Percentiles rank a stretch among this genome's conserved stretches.
These are phyloP conservation scores for Craspedostauros australis DNA, from an alignment of 108 stramenopile genomes.

Conservation along the genomic window DNA sequence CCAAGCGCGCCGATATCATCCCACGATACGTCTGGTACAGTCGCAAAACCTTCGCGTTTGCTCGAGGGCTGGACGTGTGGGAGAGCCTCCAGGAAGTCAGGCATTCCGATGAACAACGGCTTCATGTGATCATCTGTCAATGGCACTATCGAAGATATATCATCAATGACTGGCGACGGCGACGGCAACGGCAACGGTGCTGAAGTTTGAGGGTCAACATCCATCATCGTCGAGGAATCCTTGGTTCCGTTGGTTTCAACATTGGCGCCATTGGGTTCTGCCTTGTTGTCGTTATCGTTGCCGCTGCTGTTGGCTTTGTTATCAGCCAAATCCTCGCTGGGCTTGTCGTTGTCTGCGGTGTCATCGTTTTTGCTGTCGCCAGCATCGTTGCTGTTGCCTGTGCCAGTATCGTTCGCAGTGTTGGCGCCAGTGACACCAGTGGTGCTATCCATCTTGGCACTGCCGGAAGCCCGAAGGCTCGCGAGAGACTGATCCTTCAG, in stretches of 20 bases:
- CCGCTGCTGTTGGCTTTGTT: constrained; percentile 16
- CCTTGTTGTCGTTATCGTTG: constrained; percentile 2
- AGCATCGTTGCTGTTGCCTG: background rate
- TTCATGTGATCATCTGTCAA: constrained; percentile 71
- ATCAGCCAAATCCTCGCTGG: background rate
- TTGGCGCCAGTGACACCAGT: background rate
- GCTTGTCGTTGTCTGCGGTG: background rate
- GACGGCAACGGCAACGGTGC: too few relatives aligned
- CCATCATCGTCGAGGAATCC: too few relatives aligned
- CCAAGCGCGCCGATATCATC: constrained; percentile 89
- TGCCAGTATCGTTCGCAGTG: background rate
- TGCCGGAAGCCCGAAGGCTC: too few relatives aligned
- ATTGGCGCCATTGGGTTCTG: constrained; percentile 2
- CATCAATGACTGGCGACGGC: too few relatives aligned
- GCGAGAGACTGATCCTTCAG: constrained; percentile 29
- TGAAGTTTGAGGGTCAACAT: too few relatives aligned
- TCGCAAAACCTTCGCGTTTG: constrained; percentile 98
- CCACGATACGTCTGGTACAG: constrained; percentile 97
- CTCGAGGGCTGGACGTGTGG: constrained; percentile 95
- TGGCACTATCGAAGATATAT: constrained; percentile 42
- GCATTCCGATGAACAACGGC: constrained; percentile 85
- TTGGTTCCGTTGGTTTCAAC: constrained; percentile 1
- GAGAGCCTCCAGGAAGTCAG: constrained; percentile 89
- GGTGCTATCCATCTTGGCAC: too few relatives aligned
- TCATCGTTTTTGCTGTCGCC: background rate